Base-by-base conservation (phyloP, 2,329 filamentous ascomycete genomes). In the Colletotrichum acutatum region DNA sequence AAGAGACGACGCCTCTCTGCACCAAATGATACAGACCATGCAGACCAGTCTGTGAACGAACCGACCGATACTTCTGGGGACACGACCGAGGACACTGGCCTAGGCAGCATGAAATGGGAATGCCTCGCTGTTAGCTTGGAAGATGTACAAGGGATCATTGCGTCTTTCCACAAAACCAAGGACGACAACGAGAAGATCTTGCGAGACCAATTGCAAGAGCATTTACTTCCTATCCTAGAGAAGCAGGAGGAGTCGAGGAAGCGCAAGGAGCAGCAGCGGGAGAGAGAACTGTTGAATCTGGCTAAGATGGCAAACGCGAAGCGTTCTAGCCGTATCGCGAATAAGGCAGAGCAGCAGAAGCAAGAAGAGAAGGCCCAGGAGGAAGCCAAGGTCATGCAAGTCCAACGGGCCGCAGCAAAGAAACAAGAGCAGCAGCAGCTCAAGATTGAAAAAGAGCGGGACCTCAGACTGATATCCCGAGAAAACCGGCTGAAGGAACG, bases 291-390 rank as follows among this genome's bases (percentile, higher is more conserved):
- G 26, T 86, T 95, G 65, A 95, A 91, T 76, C 83, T 97, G 76
- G 92, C 96, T 77, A 96, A 97, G 80, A 89, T 98, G 84, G 95
- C 95, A n/a, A 94, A 93, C 69, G 96, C 97, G 4, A 99, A 99
- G 84, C 89, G 97, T 75, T 99, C 97, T 0, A 97, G 94, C 78
- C 91, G 97, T 75, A 90, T 99, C 76, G 95, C 96, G 22, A 89
- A 90, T 75, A 97, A 95, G 79, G 86, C 91, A 42, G 95, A 98
- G 79, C 92, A 91, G 75, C 93, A 95, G 78, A 92, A 90, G 76
- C 87, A 93, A 74, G 91, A 96, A 59, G 91, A 94, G 72, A 89
- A 93, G 76, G 88, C 87, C 22, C 90, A 88, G 11, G 93, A 95
- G 78, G 93, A 92, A 58, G 91, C 94, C 76, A 90, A 79, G 26